A percentile compares a stretch with the other conserved stretches of the same genome.
Conservation (phyloP, 78 protist species). For the Speleostelium caveatum region DNA sequence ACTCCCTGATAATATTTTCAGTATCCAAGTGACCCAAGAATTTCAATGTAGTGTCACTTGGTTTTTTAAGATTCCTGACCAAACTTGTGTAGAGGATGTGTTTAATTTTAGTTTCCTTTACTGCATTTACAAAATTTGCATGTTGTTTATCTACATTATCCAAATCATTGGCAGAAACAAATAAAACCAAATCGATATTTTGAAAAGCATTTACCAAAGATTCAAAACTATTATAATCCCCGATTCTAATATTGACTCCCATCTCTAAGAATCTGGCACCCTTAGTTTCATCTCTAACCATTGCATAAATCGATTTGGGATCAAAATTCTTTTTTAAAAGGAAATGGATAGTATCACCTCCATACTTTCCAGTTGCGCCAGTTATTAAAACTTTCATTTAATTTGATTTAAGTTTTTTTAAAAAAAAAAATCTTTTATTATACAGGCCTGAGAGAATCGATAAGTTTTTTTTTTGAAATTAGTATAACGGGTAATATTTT, state of each 20-base stretch:
- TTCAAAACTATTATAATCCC: conserved; percentile 14
- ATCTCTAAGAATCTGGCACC: neutral
- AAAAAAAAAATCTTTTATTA: too few species aligned
- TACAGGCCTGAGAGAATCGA: too few species aligned
- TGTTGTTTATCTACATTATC: conserved; percentile 18
- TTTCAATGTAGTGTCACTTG: neutral
- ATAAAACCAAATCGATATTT: conserved; percentile 17
- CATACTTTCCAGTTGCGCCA: conserved; percentile 18
- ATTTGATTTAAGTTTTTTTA: too few species aligned
- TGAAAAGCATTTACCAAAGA: neutral
- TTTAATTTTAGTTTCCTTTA: neutral
- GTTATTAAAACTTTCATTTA: conserved; percentile 28
- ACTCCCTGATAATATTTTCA: conserved; percentile 10
- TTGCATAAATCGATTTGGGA: neutral
- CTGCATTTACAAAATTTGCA: conserved; percentile 10
- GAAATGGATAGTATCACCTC: neutral
- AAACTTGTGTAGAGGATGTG: conserved; percentile 26
- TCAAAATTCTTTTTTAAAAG: neutral
- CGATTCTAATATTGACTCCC: neutral
- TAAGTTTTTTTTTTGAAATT: too few species aligned
- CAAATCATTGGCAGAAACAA: conserved; percentile 17
- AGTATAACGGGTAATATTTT: too few species aligned
- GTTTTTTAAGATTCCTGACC: conserved; percentile 14
- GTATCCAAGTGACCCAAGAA: neutral
- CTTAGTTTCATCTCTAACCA: conserved; percentile 15